These are phyloP conservation scores for Zea mays DNA, from an alignment of 176 grass and related monocot genomes.

Conservation along the genomic window DNA sequence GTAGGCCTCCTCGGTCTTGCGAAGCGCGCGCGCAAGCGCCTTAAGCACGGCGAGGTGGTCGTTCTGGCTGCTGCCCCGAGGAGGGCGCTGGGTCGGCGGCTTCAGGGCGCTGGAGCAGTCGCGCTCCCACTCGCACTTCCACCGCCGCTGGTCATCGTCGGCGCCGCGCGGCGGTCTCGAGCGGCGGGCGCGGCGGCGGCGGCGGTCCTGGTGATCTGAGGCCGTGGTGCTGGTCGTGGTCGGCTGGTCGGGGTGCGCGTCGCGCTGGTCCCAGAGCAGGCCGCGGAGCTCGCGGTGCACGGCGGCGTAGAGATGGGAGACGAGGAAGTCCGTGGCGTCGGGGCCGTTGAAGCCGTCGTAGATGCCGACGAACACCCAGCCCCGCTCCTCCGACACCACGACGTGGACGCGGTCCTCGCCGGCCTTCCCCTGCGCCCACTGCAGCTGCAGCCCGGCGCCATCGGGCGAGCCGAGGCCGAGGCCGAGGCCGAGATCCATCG, in stretches of 20 bases:
- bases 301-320: slow-evolving; percentile 82
- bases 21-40: slow-evolving; percentile 69
- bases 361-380: slow-evolving; percentile 97
- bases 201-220: slow-evolving; percentile 28
- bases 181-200: slow-evolving; percentile 24
- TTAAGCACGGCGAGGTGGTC: slow-evolving; percentile 78
- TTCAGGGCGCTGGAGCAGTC: slow-evolving; percentile 46
- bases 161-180: slow-evolving; percentile 31
- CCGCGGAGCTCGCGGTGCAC: slow-evolving; percentile 76
- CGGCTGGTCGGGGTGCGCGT: slow-evolving; percentile 9
- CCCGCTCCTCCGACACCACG: slow-evolving; percentile 81
- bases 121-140: slow-evolving; percentile 53
- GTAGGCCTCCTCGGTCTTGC: slow-evolving; percentile 69
- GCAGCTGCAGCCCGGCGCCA: slow-evolving; percentile 58
- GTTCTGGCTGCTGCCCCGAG: slow-evolving; percentile 27
- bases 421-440: slow-evolving; percentile 95
- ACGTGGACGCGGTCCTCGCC: slow-evolving; percentile 92
- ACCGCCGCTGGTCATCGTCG: slow-evolving; percentile 28
- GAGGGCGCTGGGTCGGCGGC: slow-evolving; percentile 27
- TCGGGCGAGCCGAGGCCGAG: slow-evolving; percentile 21
- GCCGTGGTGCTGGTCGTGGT: slow-evolving; percentile 32
- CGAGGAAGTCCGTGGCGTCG: slow-evolving; percentile 95
- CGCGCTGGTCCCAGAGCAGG: slow-evolving; percentile 51
- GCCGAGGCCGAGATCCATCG: slow-evolving; percentile 22
- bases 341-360: slow-evolving; percentile 99